phyloP scores from a whole-genome alignment of 2,329 filamentous ascomycete species.

The Colletotrichum sp. region DNA sequence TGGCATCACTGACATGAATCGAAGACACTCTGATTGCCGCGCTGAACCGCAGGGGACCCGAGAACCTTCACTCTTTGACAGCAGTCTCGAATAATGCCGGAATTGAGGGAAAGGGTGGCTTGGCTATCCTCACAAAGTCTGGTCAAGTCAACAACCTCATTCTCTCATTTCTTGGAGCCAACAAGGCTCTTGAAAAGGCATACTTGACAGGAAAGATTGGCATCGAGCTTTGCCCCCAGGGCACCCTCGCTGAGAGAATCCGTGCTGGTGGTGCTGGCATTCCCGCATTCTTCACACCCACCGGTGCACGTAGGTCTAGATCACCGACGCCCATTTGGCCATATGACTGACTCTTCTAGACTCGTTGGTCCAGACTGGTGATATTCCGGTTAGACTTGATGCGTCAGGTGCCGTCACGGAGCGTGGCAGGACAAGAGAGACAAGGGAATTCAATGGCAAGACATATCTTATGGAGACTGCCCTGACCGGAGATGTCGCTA shows the following conservation, averaged over 20 bases:
- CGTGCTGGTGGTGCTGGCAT: slow-evolving; percentile 78
- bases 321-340: fast-evolving
- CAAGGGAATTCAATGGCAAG: slow-evolving; percentile 74
- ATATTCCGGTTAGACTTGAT: slow-evolving; percentile 69
- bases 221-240: slow-evolving; percentile 79
- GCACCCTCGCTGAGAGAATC: slow-evolving; percentile 75
- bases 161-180: slow-evolving; percentile 77
- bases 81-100: slow-evolving; percentile 86
- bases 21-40: slow-evolving; percentile 74
- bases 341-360: slow-evolving; percentile 38
- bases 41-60: slow-evolving; percentile 63
- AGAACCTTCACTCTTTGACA: slow-evolving; percentile 70
- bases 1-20: background rate
- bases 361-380: slow-evolving; percentile 71
- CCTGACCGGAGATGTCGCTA: slow-evolving; percentile 77
- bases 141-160: slow-evolving; percentile 77
- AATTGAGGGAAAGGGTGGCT: slow-evolving; percentile 68
- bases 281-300: slow-evolving; percentile 82
- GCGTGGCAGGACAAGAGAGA: slow-evolving; percentile 70
- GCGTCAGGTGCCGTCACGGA: slow-evolving; percentile 65
- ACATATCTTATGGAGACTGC: slow-evolving; percentile 80
- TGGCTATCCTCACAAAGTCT: slow-evolving; percentile 71
- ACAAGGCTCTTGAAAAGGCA: slow-evolving; percentile 77
- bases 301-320: slow-evolving; percentile 63
- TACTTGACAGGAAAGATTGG: slow-evolving; percentile 78